Conservation (phyloP, 2,329 filamentous ascomycete genomes). For the Calonectria pseudoreteaudii region DNA sequence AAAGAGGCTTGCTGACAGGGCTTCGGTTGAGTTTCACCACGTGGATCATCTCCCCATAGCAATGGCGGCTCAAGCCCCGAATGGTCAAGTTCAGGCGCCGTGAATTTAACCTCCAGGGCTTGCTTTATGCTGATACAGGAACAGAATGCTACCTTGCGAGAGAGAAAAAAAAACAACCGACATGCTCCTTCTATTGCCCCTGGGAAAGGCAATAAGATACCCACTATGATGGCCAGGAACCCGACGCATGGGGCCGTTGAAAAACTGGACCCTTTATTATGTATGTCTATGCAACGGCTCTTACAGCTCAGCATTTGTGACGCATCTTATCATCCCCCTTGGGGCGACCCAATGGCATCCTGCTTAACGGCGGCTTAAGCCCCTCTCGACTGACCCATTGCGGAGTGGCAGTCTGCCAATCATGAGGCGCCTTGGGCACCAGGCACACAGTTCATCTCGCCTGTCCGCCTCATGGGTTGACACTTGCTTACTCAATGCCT, state of each 20-base stretch:
- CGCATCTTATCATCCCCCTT: slow-evolving; percentile 26
- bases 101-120: slow-evolving; percentile 22
- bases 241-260: slow-evolving; percentile 38
- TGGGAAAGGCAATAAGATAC: slow-evolving; percentile 28
- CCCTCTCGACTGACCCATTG: slow-evolving; percentile 21
- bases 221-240: slow-evolving; percentile 24
- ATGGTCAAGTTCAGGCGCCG: slow-evolving; percentile 28
- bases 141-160: slow-evolving; percentile 6
- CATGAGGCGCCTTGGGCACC: slow-evolving; percentile 5
- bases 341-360: slow-evolving; percentile 28
- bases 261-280: slow-evolving; percentile 24
- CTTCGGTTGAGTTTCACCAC: slow-evolving; percentile 39
- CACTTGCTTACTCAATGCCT: slow-evolving; percentile 12
- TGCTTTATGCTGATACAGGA: slow-evolving; percentile 24
- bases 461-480: slow-evolving; percentile 7
- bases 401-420: slow-evolving; percentile 26
- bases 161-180: background rate
- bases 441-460: background rate
- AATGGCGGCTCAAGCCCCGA: slow-evolving; percentile 37
- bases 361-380: slow-evolving; percentile 9
- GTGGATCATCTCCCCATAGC: slow-evolving; percentile 36
- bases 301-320: slow-evolving; percentile 30
- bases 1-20: slow-evolving; percentile 19
- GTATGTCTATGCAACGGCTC: slow-evolving; percentile 30
- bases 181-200: background rate